Evolutionary conservation across 306 rosid species (phyloP).

Genomic region (Betula pendula): DNA sequence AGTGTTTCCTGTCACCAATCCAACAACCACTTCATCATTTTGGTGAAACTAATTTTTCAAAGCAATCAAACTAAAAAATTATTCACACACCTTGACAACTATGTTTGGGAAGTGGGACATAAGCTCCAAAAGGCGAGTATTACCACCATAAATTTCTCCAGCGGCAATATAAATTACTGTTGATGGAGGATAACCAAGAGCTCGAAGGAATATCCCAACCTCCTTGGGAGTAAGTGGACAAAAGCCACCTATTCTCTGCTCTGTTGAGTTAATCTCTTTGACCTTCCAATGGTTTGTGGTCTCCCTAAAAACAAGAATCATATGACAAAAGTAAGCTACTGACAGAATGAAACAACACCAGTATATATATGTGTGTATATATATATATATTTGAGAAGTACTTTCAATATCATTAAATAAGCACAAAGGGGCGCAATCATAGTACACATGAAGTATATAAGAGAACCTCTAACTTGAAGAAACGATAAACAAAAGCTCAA

Average conservation of each 20-base stretch:
- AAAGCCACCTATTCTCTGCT: constrained; percentile 80
- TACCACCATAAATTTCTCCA: constrained; percentile 90
- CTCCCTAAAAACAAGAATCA: constrained; percentile 57
- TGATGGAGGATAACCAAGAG: constrained; percentile 80
- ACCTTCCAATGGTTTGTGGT: constrained; percentile 87
- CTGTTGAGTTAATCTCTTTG: constrained; percentile 76
- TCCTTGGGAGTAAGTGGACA: constrained; percentile 95
- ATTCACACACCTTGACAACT: constrained; percentile 62
- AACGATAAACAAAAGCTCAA: too few species aligned
- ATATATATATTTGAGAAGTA: too few species aligned
- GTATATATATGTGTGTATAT: too few species aligned
- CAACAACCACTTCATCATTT: constrained; percentile 22
- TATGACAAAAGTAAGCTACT: not conserved
- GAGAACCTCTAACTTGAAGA: too few species aligned
- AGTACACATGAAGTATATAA: too few species aligned
- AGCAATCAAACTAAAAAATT: not conserved
- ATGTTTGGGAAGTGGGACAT: constrained; percentile 72
- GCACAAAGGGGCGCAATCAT: too few species aligned
- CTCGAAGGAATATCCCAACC: constrained; percentile 82
- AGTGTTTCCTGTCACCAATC: constrained; percentile 73
- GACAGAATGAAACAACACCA: not conserved
- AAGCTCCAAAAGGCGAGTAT: constrained; percentile 71
- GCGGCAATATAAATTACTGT: constrained; percentile 88
- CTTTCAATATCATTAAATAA: too few species aligned
- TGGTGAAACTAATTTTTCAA: constrained; percentile 28